A percentile compares a stretch with the other conserved stretches of the same genome.
phyloP scores from a whole-genome alignment of 2,329 filamentous ascomycete species.

The Fusarium anguioides region DNA sequence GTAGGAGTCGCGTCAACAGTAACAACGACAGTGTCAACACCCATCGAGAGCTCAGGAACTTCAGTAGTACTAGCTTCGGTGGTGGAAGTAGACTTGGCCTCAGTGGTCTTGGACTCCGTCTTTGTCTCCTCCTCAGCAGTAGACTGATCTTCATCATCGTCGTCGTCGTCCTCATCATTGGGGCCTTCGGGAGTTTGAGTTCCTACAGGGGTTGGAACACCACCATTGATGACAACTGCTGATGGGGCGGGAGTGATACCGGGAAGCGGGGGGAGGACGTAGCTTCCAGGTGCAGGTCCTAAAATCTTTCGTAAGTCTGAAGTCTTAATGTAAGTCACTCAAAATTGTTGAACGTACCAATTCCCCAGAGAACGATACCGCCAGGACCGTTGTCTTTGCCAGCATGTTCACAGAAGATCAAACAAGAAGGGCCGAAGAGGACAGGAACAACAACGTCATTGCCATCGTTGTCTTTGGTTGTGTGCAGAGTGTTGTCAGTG shows the following conservation, averaged over 20 bases:
- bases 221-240: conserved; percentile 2
- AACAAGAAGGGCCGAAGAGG: not conserved
- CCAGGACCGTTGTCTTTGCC: conserved; percentile 1
- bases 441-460: conserved; percentile 3
- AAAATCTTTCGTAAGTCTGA: not conserved
- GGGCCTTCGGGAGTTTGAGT: not conserved
- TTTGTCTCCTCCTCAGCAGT: conserved; percentile 8
- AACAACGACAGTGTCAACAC: not conserved
- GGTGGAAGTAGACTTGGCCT: not conserved
- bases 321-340: not conserved
- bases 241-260: conserved; percentile 2
- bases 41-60: not conserved
- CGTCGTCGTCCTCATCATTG: not conserved
- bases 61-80: not conserved
- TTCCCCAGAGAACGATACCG: conserved; percentile 4
- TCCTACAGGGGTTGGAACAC: not conserved
- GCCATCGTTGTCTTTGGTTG: not conserved
- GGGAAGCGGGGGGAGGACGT: conserved; percentile 1
- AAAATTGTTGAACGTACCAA: not conserved
- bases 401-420: conserved; percentile 11
- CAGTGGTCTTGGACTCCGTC: not conserved
- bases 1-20: not conserved
- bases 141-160: not conserved
- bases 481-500: not conserved
- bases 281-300: conserved; percentile 5